A percentile compares a stretch with the other conserved stretches of the same genome.
Evolutionary conservation across 768 basidiomycete genomes (phyloP).

Genomic region (Mycena polygramma): DNA sequence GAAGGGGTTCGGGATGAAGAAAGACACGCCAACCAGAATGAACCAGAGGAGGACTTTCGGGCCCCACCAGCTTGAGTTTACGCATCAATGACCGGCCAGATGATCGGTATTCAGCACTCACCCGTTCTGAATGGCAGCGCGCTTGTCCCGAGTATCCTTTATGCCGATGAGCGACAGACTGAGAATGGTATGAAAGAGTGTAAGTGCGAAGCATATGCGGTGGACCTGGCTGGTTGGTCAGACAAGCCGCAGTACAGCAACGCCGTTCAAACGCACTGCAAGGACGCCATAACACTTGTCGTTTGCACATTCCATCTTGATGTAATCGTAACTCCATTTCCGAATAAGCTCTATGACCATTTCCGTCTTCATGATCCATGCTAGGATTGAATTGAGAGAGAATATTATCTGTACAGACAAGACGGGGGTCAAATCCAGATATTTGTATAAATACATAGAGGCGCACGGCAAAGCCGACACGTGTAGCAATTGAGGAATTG

Average conservation of each 20-base stretch:
- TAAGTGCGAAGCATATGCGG: slow-evolving; percentile 95
- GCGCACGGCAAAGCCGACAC: slow-evolving; percentile 93
- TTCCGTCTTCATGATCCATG: slow-evolving; percentile 96
- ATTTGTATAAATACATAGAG: neutral
- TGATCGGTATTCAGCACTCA: slow-evolving; percentile 49
- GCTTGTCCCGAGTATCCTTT: slow-evolving; percentile 89
- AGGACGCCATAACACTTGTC: slow-evolving; percentile 97
- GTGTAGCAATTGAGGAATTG: slow-evolving; percentile 97
- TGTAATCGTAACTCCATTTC: slow-evolving; percentile 95
- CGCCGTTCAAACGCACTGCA: slow-evolving; percentile 71
- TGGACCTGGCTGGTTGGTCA: slow-evolving; percentile 71
- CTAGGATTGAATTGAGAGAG: slow-evolving; percentile 93
- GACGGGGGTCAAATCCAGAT: neutral
- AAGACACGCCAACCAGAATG: slow-evolving; percentile 82
- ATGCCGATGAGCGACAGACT: slow-evolving; percentile 87
- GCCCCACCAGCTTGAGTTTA: slow-evolving; percentile 90
- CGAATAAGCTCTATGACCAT: slow-evolving; percentile 88
- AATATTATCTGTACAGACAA: slow-evolving; percentile 82
- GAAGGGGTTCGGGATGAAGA: slow-evolving; percentile 97
- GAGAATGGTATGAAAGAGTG: slow-evolving; percentile 89
- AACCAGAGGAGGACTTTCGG: slow-evolving; percentile 95
- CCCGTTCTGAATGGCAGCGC: slow-evolving; percentile 98
- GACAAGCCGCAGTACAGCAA: neutral
- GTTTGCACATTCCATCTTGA: slow-evolving; percentile 96
- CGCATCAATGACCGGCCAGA: slow-evolving; percentile 11